These are phyloP conservation scores for Phylloporus arenicola DNA, from an alignment of 768 basidiomycete genomes.

Conservation along the genomic window DNA sequence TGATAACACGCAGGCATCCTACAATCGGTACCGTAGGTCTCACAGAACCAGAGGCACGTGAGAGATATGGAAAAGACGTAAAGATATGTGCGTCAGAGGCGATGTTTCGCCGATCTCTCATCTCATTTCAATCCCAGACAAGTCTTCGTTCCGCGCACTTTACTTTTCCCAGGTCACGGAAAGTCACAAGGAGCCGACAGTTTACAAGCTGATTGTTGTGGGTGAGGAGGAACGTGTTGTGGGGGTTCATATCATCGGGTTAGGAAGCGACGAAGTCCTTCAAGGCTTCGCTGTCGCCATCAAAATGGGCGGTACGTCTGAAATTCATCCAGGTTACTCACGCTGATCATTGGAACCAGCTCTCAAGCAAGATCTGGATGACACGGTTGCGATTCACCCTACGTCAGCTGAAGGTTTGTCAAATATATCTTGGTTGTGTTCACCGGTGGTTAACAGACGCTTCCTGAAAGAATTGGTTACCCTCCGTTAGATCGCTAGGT, in stretches of 20 bases:
- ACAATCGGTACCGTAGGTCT: conserved; percentile 93
- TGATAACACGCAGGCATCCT: conserved; percentile 60
- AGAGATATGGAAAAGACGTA: conserved; percentile 82
- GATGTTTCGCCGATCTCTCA: conserved; percentile 2
- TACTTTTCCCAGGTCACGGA: conserved; percentile 92
- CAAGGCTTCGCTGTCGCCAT: conserved; percentile 98
- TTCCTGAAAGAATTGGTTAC: conserved; percentile 49
- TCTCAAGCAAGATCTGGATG: conserved; percentile 75
- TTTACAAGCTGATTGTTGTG: conserved; percentile 85
- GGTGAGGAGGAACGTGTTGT: conserved; percentile 93
- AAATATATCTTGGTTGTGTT: background rate
- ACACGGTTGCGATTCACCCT: conserved; percentile 90
- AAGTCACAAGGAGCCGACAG: conserved; percentile 89
- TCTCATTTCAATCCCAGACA: conserved; percentile 44
- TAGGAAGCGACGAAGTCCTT: conserved; percentile 88
- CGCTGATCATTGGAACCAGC: conserved; percentile 35
- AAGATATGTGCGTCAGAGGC: conserved; percentile 73
- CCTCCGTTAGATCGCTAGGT: conserved; percentile 33
- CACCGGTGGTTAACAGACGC: conserved; percentile 11
- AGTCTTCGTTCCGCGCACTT: conserved; percentile 73
- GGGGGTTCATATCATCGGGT: conserved; percentile 90
- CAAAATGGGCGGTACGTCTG: conserved; percentile 76
- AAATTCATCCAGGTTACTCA: background rate
- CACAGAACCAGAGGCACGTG: conserved; percentile 84
- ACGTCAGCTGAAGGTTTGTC: conserved; percentile 74